phyloP scores from a whole-genome alignment of 805 yeast genomes.

The Jamesozyma lodderae region DNA sequence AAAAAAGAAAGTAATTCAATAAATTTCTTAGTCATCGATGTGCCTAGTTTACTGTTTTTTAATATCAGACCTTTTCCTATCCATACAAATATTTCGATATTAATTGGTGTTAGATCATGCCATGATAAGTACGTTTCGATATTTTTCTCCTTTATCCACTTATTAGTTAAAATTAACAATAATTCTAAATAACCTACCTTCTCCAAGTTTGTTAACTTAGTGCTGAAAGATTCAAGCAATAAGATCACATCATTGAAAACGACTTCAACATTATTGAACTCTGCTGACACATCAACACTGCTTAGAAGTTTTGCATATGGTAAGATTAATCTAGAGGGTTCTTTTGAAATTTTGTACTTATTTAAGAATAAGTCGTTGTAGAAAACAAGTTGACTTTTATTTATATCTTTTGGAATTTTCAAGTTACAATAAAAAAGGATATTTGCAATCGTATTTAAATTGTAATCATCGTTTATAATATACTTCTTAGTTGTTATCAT shows the following conservation, averaged over 20 bases:
- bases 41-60: conserved; percentile 39
- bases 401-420: conserved; percentile 27
- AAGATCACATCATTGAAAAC: conserved; percentile 5
- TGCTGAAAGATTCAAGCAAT: background rate
- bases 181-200: conserved; percentile 23
- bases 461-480: conserved; percentile 18
- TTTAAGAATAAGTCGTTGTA: conserved; percentile 32
- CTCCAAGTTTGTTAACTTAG: conserved; percentile 7
- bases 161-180: conserved; percentile 20
- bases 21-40: conserved; percentile 29
- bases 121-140: conserved; percentile 9
- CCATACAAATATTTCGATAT: conserved; percentile 59
- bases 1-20: conserved; percentile 31
- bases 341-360: conserved; percentile 10
- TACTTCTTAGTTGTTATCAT: conserved; percentile 3
- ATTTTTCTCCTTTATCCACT: conserved; percentile 16
- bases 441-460: conserved; percentile 23
- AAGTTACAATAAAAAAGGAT: conserved; percentile 30
- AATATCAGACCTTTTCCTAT: conserved; percentile 58
- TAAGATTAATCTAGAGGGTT: conserved; percentile 30
- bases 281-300: conserved; percentile 38
- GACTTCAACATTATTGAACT: conserved; percentile 15
- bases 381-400: conserved; percentile 38
- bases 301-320: conserved; percentile 40
- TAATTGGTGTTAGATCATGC: conserved; percentile 12